Evolutionary conservation across 768 basidiomycete genomes (phyloP).

Genomic region (Leccinum arenicola): DNA sequence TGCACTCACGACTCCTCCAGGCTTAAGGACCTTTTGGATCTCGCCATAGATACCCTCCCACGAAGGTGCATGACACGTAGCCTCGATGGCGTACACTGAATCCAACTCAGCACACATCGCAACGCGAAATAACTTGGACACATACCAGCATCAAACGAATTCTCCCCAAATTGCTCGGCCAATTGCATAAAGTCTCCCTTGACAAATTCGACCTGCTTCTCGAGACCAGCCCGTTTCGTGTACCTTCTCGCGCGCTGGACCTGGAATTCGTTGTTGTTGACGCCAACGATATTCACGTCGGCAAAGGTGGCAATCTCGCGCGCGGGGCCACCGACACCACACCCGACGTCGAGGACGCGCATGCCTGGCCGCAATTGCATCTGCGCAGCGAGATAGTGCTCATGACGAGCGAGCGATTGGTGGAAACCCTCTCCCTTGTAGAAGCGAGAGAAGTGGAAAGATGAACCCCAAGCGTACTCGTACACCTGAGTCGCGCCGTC

Average conservation of each 20-base stretch:
- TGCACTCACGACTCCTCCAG: slow-evolving; percentile 84
- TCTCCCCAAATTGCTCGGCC: slow-evolving; percentile 85
- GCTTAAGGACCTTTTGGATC: slow-evolving; percentile 91
- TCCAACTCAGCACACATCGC: slow-evolving; percentile 6
- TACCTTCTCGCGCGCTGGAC: slow-evolving; percentile 82
- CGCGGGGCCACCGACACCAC: slow-evolving; percentile 97
- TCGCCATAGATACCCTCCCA: slow-evolving; percentile 96
- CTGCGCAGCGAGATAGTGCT: slow-evolving; percentile 92
- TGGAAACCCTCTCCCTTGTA: slow-evolving; percentile 84
- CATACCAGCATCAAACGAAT: slow-evolving; percentile 90
- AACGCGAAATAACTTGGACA: slow-evolving; percentile 3
- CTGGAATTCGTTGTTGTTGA: slow-evolving; percentile 98
- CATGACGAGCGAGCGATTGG: slow-evolving; percentile 80
- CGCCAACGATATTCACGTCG: slow-evolving; percentile 77
- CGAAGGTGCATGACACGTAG: slow-evolving; percentile 92
- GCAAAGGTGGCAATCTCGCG: slow-evolving; percentile 92
- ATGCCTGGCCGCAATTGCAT: slow-evolving; percentile 86
- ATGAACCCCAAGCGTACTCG: slow-evolving; percentile 89
- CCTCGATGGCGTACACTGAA: slow-evolving; percentile 94
- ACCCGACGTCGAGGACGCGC: slow-evolving; percentile 97
- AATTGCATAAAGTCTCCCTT: slow-evolving; percentile 98
- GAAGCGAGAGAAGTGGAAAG: slow-evolving; percentile 97
- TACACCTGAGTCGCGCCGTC: slow-evolving; percentile 95
- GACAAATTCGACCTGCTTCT: slow-evolving; percentile 75
- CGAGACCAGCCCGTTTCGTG: slow-evolving; percentile 71